These are phyloP conservation scores for Graphiopsis chlorocephala DNA, from an alignment of 2,329 filamentous ascomycete genomes.

Conservation along the genomic window DNA sequence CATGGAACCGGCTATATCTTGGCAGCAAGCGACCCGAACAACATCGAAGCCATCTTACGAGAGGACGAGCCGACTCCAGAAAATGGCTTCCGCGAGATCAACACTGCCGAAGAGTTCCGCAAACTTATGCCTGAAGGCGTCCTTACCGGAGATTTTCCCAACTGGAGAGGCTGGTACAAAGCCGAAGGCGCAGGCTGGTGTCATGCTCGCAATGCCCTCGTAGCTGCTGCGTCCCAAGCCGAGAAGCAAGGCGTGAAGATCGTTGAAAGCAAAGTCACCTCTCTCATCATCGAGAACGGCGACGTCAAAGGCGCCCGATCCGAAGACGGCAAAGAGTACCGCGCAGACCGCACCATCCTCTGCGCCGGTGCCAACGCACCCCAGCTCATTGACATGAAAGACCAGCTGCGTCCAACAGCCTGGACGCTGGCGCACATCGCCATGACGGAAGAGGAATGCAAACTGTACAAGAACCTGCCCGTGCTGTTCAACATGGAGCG, in stretches of 20 bases:
- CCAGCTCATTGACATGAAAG: slow-evolving; percentile 49
- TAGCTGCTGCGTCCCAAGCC: slow-evolving; percentile 47
- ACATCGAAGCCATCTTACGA: slow-evolving; percentile 27
- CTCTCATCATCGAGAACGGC: slow-evolving; percentile 37
- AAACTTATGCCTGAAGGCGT: slow-evolving; percentile 53
- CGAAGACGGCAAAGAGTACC: slow-evolving; percentile 41
- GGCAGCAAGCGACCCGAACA: slow-evolving; percentile 43
- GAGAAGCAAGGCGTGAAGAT: slow-evolving; percentile 48
- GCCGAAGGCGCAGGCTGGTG: slow-evolving; percentile 52
- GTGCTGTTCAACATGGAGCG: slow-evolving; percentile 50
- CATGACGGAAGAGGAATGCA: slow-evolving; percentile 46
- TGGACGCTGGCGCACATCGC: slow-evolving; percentile 55
- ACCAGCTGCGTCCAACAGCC: slow-evolving; percentile 53
- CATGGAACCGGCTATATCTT: slow-evolving; percentile 50
- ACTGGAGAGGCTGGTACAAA: slow-evolving; percentile 52
- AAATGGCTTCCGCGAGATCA: slow-evolving; percentile 32
- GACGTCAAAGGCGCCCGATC: slow-evolving; percentile 46
- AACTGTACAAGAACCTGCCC: slow-evolving; percentile 48
- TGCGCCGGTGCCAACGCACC: slow-evolving; percentile 50
- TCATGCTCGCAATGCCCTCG: slow-evolving; percentile 50
- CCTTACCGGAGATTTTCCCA: slow-evolving; percentile 49
- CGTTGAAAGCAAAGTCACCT: slow-evolving; percentile 43
- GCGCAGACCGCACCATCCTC: slow-evolving; percentile 47
- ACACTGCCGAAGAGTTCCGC: slow-evolving; percentile 47
- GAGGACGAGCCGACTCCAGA: slow-evolving; percentile 24